These are phyloP conservation scores for Yamadazyma trypodendri DNA, from an alignment of 1,139 yeast species.

Conservation along the genomic window DNA sequence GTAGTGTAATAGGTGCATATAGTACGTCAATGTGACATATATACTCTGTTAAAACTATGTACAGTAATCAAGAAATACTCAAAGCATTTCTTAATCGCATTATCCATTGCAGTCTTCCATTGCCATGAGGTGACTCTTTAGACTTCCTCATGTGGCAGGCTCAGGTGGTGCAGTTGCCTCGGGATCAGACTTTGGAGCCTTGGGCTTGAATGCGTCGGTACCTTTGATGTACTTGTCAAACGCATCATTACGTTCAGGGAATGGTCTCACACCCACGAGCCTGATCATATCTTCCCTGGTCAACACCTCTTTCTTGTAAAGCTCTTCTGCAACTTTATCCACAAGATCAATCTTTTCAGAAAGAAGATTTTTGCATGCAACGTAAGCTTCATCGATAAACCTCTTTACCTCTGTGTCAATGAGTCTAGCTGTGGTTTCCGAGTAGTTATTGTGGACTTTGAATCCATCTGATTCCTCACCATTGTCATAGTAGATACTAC, in stretches of 20 bases:
- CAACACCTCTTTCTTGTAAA: constrained; percentile 65
- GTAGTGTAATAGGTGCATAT: too few species aligned
- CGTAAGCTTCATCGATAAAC: constrained; percentile 52
- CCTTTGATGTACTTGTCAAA: constrained; percentile 72
- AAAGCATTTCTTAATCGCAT: too few species aligned
- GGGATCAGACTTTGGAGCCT: constrained; percentile 14
- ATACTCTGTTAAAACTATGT: background rate
- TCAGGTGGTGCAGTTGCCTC: constrained; percentile 4
- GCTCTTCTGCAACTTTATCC: constrained; percentile 67
- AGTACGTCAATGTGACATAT: too few species aligned
- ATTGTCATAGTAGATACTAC: constrained; percentile 53
- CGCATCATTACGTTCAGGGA: constrained; percentile 76
- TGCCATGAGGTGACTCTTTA: background rate
- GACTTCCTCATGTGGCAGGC: background rate
- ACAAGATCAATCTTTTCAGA: constrained; percentile 61
- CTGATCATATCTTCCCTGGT: constrained; percentile 82
- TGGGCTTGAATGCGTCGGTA: constrained; percentile 34
- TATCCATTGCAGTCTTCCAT: background rate
- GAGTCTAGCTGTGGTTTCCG: constrained; percentile 64
- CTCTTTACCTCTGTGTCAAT: constrained; percentile 69
- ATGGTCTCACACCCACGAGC: constrained; percentile 71
- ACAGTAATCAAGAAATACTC: too few species aligned
- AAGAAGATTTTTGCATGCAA: constrained; percentile 54
- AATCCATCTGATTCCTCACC: constrained; percentile 44
- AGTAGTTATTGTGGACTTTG: constrained; percentile 66